Evolutionary conservation across 768 basidiomycete genomes (phyloP), one percentile per base, ranked within the genome.

Genomic region (Candolleomyces eurysporus): DNA sequence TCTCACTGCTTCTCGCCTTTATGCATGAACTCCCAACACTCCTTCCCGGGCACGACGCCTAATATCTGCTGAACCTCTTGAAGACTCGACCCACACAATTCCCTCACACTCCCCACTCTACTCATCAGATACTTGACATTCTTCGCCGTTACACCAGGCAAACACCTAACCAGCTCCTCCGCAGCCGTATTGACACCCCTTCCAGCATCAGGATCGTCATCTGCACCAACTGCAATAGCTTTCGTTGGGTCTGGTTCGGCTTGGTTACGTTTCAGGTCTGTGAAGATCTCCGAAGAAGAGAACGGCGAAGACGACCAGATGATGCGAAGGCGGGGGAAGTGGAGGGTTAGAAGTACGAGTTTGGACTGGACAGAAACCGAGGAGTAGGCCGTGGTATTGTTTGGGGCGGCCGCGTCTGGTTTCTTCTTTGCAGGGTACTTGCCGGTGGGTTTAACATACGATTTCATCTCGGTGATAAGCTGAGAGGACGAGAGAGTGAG

Each of bases 291-390:
- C 0, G 93, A 83, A 0, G 94, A 95, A 19, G 91, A 90, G 68
- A 94, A 92, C 0, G 97, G 93, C 0, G 96, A 98, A 1, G 95
- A 95, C 0, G 95, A 95, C 97, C 97, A 98, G 71, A 99, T 92
- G 69, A 98, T 91, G 48, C 94, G 88, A 3, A 99, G 77, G 14
- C 92, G 89, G 0, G 96, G 97, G 71, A 98, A 98, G 7, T 91
- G 81, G 30, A 98, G 84, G 0, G 90, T 89, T 6, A 99, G 84
- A 16, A 98, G 82, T 31, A 92, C 93, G 40, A 99, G 84, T 67
- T 97, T 97, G n/a, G 91, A 87, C 73, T 98, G 96, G 19, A 98
- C 79, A 48, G 84, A 79, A 16, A 85, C 80, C 0, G 79, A 72
- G 45, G 84, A 66, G 17, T 77, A 77, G 46, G 67, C 58, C n/a